Conservation (phyloP, 2,329 filamentous ascomycete genomes). For the Ceratocystis albifundus region DNA sequence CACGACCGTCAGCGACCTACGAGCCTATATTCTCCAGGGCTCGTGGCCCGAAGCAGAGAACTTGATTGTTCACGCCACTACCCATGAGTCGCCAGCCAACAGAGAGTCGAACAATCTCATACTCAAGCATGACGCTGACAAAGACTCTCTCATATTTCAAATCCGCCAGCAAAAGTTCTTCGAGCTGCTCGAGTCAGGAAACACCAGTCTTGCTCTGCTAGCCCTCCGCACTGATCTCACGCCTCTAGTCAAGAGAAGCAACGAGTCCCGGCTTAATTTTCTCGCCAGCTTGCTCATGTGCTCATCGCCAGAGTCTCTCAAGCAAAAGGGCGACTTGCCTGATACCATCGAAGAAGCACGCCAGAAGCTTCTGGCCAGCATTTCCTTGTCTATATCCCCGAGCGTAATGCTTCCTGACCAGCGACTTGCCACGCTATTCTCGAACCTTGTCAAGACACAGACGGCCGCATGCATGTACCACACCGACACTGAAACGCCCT, state of each 20-base stretch:
- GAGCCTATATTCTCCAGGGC: constrained; percentile 66
- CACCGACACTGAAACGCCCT: constrained; percentile 65
- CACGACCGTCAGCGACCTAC: constrained; percentile 72
- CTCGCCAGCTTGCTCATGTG: constrained; percentile 90
- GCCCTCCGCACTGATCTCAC: constrained; percentile 84
- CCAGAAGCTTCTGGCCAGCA: constrained; percentile 45
- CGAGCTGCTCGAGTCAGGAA: constrained; percentile 68
- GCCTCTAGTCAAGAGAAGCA: constrained; percentile 70
- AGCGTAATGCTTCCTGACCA: constrained; percentile 95
- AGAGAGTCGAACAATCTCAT: not conserved
- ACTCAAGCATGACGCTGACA: constrained; percentile 5
- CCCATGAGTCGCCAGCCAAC: not conserved
- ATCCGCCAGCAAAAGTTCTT: constrained; percentile 90
- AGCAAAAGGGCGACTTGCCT: constrained; percentile 58
- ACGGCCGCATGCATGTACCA: constrained; percentile 80
- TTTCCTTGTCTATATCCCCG: constrained; percentile 73
- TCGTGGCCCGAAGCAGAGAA: constrained; percentile 77
- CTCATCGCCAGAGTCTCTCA: constrained; percentile 37
- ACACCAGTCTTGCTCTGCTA: constrained; percentile 60
- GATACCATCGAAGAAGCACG: constrained; percentile 65
- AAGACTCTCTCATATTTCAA: constrained; percentile 70
- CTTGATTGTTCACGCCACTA: constrained; percentile 50
- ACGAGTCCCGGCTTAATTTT: constrained; percentile 37
- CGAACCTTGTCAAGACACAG: constrained; percentile 74
- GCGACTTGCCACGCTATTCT: constrained; percentile 66